Base-by-base conservation (phyloP, 768 basidiomycete genomes). In the Leccinum imitatum region DNA sequence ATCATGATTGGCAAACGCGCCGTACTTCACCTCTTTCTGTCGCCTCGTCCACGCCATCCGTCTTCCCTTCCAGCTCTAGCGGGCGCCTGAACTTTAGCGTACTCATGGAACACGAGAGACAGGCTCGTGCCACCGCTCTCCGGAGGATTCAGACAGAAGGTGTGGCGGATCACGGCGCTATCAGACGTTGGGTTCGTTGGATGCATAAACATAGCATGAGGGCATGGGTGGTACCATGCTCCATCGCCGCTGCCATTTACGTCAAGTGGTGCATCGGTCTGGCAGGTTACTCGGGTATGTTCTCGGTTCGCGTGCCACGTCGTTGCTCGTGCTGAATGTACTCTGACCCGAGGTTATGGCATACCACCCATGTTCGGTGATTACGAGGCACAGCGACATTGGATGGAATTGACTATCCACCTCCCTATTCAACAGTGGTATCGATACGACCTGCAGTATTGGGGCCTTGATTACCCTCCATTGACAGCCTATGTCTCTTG, bases 391-490 rank as follows among this genome's bases (percentile, higher is more conserved):
- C 94, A 95, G 68, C 79, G 94, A 56, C 94, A 95, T 74, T 96
- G 94, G 94, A 92, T 96, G 91, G 94, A 95, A 66, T 71, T 96
- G 41, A 93, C 91, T 3, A 73, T 87, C 25, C 89, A 95, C 69
- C 77, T 93, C 1, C 91, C 94, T 0, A 67, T 84, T 19, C 76
- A 75, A 14, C 75, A 88, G 62, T 98, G 95, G 95, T 98, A 98
- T 73, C 86, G 76, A 1, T 91, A 94, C 72, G 91, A 96, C 68
- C 79, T 91, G 31, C 84, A 84, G 37, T 96, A 96, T 68, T 98
- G 95, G 95, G 93, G 93, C 0, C 79, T 98, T 54, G 95, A 98
- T 74, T 98, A 98, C 76, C 95, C 95, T 4, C 95, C 95, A 3
- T 68, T 97, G 62, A 97, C 95, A 3, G 95, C 93, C 3, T 96